These are phyloP conservation scores for Ophiosphaerella herpotricha DNA, from an alignment of 2,329 filamentous ascomycete genomes.

Conservation along the genomic window DNA sequence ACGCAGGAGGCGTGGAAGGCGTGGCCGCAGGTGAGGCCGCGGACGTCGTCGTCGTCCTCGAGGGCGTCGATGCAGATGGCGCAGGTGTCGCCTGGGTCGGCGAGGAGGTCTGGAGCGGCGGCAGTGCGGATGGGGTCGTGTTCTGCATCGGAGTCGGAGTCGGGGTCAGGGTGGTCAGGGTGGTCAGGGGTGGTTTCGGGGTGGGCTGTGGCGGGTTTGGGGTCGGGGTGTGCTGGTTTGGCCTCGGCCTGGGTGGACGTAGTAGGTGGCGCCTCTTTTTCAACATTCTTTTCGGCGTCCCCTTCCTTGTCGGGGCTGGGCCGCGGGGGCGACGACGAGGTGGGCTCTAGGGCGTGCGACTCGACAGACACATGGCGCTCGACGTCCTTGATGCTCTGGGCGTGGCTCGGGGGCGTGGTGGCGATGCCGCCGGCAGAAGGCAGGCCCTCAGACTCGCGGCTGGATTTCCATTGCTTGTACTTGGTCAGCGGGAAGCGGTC, in stretches of 20 bases:
- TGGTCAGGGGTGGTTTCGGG: too few species aligned
- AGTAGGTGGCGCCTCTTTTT: constrained; percentile 18
- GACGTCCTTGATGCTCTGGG: constrained; percentile 72
- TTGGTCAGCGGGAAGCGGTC: constrained; percentile 94
- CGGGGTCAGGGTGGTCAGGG: constrained; percentile 12
- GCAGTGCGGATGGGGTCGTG: constrained; percentile 81
- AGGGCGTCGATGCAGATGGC: constrained; percentile 95
- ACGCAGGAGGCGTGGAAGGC: constrained; percentile 96
- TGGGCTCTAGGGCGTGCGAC: too few species aligned
- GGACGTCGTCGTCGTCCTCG: constrained; percentile 94
- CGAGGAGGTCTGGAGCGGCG: constrained; percentile 77
- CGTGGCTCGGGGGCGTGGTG: constrained; percentile 71
- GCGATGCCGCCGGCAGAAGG: constrained; percentile 80
- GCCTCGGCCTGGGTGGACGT: constrained; percentile 22
- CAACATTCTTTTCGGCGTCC: constrained; percentile 21
- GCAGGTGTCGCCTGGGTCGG: constrained; percentile 86
- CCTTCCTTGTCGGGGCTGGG: constrained; percentile 26
- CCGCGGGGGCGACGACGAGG: constrained; percentile 19
- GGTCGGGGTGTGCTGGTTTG: constrained; percentile 28
- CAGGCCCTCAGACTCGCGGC: constrained; percentile 80
- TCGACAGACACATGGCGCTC: constrained; percentile 49
- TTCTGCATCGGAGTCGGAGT: constrained; percentile 70
- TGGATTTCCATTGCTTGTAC: constrained; percentile 93
- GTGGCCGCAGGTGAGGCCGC: constrained; percentile 93
- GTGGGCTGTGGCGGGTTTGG: constrained; percentile 8